Percentiles rank a stretch among this genome's conserved stretches.
Conservation (phyloP, 176 grass and related monocot genomes). For the Metroxylon sagu region DNA sequence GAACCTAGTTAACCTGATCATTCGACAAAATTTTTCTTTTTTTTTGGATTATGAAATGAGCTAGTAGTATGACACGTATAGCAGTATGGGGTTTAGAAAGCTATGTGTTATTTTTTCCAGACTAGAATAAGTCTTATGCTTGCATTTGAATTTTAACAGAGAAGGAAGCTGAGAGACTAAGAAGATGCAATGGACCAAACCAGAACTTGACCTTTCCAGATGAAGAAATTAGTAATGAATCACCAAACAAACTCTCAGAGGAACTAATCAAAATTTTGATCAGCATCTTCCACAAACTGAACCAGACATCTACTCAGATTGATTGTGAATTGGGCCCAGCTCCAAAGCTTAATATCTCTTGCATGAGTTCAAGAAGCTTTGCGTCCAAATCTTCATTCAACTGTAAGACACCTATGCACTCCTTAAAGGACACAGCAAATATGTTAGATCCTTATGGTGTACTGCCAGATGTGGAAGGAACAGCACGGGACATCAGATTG, state of each 20-base stretch:
- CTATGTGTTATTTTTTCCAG: too few species aligned
- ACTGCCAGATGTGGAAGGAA: neutral
- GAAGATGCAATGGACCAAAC: constrained; percentile 31
- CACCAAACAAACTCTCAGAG: constrained; percentile 70
- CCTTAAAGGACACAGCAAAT: constrained; percentile 20
- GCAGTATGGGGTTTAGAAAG: too few species aligned
- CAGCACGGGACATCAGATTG: constrained; percentile 7
- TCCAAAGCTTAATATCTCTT: constrained; percentile 54
- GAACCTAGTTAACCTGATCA: too few species aligned
- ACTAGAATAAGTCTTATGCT: too few species aligned
- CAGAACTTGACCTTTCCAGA: neutral
- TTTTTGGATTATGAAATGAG: too few species aligned
- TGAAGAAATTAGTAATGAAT: constrained; percentile 24
- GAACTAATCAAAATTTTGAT: constrained; percentile 50
- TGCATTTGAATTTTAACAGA: constrained; percentile 13
- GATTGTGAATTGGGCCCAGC: constrained; percentile 21
- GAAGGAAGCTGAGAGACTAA: constrained; percentile 20
- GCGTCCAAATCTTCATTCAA: constrained; percentile 22
- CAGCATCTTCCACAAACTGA: constrained; percentile 74
- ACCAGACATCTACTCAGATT: constrained; percentile 9
- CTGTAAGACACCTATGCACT: constrained; percentile 8
- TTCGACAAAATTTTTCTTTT: too few species aligned
- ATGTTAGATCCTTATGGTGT: neutral
- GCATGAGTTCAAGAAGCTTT: constrained; percentile 52
- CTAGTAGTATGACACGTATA: too few species aligned